Evolutionary conservation across 768 basidiomycete species (phyloP).

Genomic region (Lanmaoa rubissima): DNA sequence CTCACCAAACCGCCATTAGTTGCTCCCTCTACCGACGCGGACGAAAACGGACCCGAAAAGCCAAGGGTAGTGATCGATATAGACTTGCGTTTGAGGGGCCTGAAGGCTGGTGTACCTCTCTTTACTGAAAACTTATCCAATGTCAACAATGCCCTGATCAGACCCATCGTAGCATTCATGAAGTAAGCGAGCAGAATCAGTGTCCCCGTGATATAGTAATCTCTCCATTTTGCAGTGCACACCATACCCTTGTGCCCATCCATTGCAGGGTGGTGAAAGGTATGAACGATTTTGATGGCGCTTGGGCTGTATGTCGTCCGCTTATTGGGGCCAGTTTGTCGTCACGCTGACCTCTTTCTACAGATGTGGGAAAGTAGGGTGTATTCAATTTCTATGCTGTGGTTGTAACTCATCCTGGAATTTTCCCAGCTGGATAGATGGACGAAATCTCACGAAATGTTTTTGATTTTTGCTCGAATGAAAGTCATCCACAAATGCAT

Average conservation of each 20-base stretch:
- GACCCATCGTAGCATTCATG: slow-evolving; percentile 98
- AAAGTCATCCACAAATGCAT: not conserved
- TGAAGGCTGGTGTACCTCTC: slow-evolving; percentile 93
- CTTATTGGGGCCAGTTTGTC: not conserved
- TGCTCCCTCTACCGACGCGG: slow-evolving; percentile 54
- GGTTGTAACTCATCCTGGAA: no score
- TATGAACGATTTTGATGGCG: slow-evolving; percentile 86
- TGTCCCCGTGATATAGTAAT: not conserved
- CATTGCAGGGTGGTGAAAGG: slow-evolving; percentile 86
- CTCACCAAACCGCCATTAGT: slow-evolving; percentile 83
- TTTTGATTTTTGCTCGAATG: slow-evolving; percentile 1
- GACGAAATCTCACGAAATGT: slow-evolving; percentile 87
- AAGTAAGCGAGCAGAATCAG: slow-evolving; percentile 57
- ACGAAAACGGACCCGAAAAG: slow-evolving; percentile 29
- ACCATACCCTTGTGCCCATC: slow-evolving; percentile 91
- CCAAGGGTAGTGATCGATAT: slow-evolving; percentile 79
- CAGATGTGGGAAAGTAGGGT: slow-evolving; percentile 63
- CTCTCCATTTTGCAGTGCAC: slow-evolving; percentile 55
- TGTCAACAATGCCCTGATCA: slow-evolving; percentile 86
- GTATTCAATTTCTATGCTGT: no score
- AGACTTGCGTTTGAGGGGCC: slow-evolving; percentile 89
- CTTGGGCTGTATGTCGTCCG: slow-evolving; percentile 83
- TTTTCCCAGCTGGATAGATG: slow-evolving; percentile 78
- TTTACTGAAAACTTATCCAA: slow-evolving; percentile 88
- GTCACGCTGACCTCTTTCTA: slow-evolving; percentile 1